Evolutionary conservation across 305 asterid genomes (phyloP).

Genomic region (Fraxinus latifolia): DNA sequence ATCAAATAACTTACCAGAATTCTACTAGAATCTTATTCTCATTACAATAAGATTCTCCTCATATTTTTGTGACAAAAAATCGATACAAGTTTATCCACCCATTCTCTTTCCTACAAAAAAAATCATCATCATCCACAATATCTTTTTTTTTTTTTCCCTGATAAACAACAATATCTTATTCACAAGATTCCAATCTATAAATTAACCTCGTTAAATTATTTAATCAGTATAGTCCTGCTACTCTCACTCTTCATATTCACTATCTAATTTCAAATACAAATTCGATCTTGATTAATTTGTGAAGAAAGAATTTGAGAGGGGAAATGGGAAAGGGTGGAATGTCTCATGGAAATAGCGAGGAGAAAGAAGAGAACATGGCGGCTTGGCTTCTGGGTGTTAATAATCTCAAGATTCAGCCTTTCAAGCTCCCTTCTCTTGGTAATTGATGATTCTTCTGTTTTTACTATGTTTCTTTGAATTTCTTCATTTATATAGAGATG

Average conservation of each 20-base stretch:
- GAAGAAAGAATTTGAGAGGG: neutral
- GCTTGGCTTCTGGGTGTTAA: constrained; percentile 78
- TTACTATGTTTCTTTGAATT: neutral
- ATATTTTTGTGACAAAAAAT: too few relatives aligned
- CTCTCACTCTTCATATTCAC: neutral
- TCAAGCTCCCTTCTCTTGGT: constrained; percentile 66
- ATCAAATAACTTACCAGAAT: too few relatives aligned
- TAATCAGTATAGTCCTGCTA: neutral
- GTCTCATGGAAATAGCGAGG: constrained; percentile 35
- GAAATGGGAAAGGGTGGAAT: constrained; percentile 55
- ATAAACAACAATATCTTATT: neutral
- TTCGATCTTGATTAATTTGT: neutral
- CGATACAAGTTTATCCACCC: neutral
- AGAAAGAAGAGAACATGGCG: constrained; percentile 64
- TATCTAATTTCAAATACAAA: neutral
- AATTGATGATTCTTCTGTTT: neutral
- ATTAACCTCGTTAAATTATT: neutral
- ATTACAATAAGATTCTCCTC: too few relatives aligned
- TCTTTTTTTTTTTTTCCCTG: neutral
- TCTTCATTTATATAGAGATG: neutral
- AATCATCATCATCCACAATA: constrained; percentile 6
- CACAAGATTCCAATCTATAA: neutral
- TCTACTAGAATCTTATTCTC: too few relatives aligned
- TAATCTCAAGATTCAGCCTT: constrained; percentile 61
- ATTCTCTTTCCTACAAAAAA: neutral